These are phyloP conservation scores for Halophytophthora batemanensis DNA, from an alignment of 352 stramenopile genomes.

Conservation along the genomic window DNA sequence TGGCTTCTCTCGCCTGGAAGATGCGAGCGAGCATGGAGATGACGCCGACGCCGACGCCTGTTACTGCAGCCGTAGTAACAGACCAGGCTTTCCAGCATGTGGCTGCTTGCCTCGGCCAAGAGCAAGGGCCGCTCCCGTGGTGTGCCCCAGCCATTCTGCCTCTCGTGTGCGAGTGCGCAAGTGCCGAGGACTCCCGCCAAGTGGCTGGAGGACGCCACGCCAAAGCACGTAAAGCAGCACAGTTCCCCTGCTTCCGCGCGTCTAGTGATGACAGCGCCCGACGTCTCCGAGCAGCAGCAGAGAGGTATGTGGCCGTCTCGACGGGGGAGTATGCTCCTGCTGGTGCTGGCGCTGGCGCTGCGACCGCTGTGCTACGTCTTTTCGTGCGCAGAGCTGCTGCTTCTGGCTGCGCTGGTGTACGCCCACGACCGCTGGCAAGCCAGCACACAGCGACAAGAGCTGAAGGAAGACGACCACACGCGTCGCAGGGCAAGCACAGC, in stretches of 20 bases:
- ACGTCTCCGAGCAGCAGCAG: background rate
- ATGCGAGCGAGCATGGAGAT: background rate
- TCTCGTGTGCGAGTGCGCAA: background rate
- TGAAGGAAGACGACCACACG: background rate
- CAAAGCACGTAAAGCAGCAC: too few species aligned
- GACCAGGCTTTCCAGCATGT: background rate
- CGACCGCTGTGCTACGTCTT: slow-evolving; percentile 19
- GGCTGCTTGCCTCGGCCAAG: background rate
- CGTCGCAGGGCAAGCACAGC: background rate
- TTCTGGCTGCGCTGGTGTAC: slow-evolving; percentile 17
- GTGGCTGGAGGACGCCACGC: too few species aligned
- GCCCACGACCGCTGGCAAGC: slow-evolving; percentile 8
- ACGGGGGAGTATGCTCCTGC: slow-evolving; percentile 1
- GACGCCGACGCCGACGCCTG: too few species aligned
- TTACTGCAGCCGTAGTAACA: too few species aligned
- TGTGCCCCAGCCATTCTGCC: background rate
- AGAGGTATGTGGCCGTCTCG: background rate
- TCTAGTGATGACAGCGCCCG: background rate
- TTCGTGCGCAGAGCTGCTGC: slow-evolving; percentile 9
- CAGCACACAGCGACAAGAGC: background rate
- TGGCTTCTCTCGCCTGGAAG: too few species aligned
- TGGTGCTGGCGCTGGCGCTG: slow-evolving; percentile 1
- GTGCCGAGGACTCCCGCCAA: background rate
- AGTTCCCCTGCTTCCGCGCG: too few species aligned
- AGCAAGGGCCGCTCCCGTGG: too few species aligned